Evolutionary conservation across 805 yeast genomes (phyloP), one percentile per base, ranked within the genome.

Genomic region (Yamadazyma olivae): DNA sequence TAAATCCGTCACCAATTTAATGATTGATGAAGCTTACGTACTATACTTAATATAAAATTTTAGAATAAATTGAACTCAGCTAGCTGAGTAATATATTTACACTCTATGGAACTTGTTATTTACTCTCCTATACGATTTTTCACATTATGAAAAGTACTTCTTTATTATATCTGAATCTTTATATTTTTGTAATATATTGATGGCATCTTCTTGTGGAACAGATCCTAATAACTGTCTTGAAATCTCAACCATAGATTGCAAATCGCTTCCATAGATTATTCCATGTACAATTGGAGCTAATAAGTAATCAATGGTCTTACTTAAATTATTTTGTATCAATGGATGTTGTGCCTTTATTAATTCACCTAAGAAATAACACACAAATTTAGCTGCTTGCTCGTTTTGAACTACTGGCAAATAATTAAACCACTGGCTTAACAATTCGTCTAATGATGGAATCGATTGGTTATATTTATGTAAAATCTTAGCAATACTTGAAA

Each of bases 311-410:
- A 88, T 75, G 8, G 81, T 76, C 43, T 74, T 70, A 12, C 83
- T 80, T 5, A 78, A 58, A 41, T 80, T 79, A 18, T 56, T 56
- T 14, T 62, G 54, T 23, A 86, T 75, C 3, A 74, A 65, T 2
- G 64, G 54, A 43, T 87, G 89, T 35, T 76, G 73, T 35, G 71
- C 72, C 33, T 81, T 81, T 27, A 89, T 81, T 51, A 90, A 67
- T 42, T 82, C 83, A 6, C 80, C 65, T 45, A 90, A 67, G 55
- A 87, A 90, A 48, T 74, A 70, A 63, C 88, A 93, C 14, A 87
- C 79, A 57, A 74, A 87, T 12, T 88, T 79, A 3, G 97, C 97
- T 4, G 95, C 95, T 47, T 85, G 93, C 27, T 79, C 83, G 57
- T 93, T 97, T 48, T 79, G 83, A 16, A 80, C 61, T 27, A 91